phyloP scores from a whole-genome alignment of 306 rosid species.

The Vicia sativa region DNA sequence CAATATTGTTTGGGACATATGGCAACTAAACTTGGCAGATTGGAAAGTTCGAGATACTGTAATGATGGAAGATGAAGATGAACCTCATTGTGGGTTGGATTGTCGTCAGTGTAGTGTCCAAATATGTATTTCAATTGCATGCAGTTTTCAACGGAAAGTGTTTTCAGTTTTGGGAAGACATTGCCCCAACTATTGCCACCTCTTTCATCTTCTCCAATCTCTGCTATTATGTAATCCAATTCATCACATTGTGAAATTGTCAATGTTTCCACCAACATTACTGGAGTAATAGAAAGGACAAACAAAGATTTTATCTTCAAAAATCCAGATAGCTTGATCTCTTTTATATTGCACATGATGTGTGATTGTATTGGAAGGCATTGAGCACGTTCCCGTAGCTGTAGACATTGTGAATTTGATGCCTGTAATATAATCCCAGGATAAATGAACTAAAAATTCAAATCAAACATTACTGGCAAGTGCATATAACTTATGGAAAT shows the following conservation, averaged over 20 bases:
- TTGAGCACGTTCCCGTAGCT: background rate
- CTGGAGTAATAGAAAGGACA: background rate
- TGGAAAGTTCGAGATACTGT: rapidly evolving
- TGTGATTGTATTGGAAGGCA: background rate
- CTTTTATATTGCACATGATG: background rate
- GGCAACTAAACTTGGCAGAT: background rate
- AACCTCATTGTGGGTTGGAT: too few relatives aligned
- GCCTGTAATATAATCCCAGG: too few relatives aligned
- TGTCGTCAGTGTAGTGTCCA: background rate
- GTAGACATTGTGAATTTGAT: background rate
- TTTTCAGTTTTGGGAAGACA: background rate
- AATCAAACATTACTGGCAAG: background rate
- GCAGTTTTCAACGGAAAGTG: background rate
- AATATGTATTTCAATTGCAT: slow-evolving; percentile 8
- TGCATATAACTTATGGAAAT: background rate
- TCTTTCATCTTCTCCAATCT: background rate
- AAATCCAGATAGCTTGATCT: background rate
- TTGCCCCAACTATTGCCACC: background rate
- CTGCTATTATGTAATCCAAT: background rate
- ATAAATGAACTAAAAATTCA: too few relatives aligned
- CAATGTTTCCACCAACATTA: background rate
- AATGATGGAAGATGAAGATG: slow-evolving; percentile 5
- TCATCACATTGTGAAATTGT: background rate
- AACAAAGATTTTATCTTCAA: background rate
- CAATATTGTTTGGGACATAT: background rate